A percentile compares a stretch with the other conserved stretches of the same genome.
These are phyloP conservation scores for Tilletia caries DNA, from an alignment of 1,284 basidiomycete genomes.

Conservation along the genomic window DNA sequence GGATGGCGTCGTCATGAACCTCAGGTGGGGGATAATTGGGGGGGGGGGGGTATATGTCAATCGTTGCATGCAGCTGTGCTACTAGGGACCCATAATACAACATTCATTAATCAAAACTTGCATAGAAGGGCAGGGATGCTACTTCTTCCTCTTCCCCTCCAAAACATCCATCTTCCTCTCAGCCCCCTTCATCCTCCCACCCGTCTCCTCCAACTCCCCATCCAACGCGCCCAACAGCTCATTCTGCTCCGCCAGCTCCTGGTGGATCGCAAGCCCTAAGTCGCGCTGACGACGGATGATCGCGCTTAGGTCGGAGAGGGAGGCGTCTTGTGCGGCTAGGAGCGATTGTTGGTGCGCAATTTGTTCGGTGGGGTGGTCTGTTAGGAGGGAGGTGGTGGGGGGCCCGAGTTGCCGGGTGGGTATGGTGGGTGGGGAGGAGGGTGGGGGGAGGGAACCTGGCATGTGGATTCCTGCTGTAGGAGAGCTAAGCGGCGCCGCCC, in stretches of 20 bases:
- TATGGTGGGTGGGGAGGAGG: slow-evolving; percentile 14
- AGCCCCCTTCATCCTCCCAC: slow-evolving; percentile 71
- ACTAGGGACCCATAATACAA: background rate
- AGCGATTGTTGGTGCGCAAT: slow-evolving; percentile 73
- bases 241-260: slow-evolving; percentile 79
- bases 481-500: background rate
- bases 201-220: slow-evolving; percentile 69
- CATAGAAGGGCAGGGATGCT: too few species aligned
- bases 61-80: too few species aligned
- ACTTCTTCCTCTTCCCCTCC: slow-evolving; percentile 24
- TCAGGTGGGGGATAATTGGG: background rate
- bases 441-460: background rate
- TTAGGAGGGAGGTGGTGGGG: slow-evolving; percentile 53
- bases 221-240: slow-evolving; percentile 78
- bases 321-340: slow-evolving; percentile 78
- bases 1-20: background rate
- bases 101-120: too few species aligned
- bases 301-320: slow-evolving; percentile 72
- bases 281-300: slow-evolving; percentile 80
- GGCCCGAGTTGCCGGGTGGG: slow-evolving; percentile 79
- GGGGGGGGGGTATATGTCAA: slow-evolving; percentile 8
- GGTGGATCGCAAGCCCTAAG: slow-evolving; percentile 79
- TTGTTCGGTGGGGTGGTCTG: background rate
- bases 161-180: slow-evolving; percentile 68
- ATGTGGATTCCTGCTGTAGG: background rate